phyloP scores from a whole-genome alignment of 1,284 basidiomycete genomes.

The Neotropicomus parvogracilis region DNA sequence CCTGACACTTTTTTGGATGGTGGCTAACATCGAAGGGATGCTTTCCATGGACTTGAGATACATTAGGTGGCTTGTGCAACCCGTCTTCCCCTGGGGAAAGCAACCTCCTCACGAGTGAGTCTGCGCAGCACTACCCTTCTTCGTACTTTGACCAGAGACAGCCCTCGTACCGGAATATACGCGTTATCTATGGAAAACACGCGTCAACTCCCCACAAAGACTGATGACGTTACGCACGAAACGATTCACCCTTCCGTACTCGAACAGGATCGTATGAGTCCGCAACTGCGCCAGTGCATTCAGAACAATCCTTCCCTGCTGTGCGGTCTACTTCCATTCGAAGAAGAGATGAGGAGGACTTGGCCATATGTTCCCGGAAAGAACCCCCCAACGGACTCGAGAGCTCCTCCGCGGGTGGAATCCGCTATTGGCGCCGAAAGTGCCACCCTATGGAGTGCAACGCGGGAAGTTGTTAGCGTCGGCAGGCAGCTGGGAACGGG shows the following conservation, averaged over 20 bases:
- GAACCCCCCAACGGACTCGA: conserved; percentile 10
- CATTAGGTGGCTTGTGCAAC: conserved; percentile 44
- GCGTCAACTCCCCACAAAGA: conserved; percentile 47
- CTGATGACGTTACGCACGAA: conserved; percentile 51
- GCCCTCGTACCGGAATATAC: conserved; percentile 55
- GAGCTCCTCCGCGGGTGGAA: too few species aligned
- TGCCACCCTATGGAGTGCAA: too few species aligned
- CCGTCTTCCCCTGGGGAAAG: conserved; percentile 56
- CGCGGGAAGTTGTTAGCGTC: too few species aligned
- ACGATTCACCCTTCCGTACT: conserved; percentile 58
- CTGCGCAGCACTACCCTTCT: background rate
- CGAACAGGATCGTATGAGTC: conserved; percentile 39
- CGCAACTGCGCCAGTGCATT: conserved; percentile 38
- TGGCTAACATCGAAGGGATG: conserved; percentile 51
- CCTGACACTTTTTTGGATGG: conserved; percentile 65
- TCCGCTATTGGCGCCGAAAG: too few species aligned
- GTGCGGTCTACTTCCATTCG: conserved; percentile 46
- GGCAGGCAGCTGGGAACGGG: too few species aligned
- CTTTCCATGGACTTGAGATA: conserved; percentile 56
- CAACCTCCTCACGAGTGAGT: conserved; percentile 59
- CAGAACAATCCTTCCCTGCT: conserved; percentile 44
- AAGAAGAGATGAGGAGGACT: conserved; percentile 43
- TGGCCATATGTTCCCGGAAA: conserved; percentile 41
- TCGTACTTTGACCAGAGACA: conserved; percentile 25
- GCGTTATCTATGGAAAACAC: conserved; percentile 39